These are phyloP conservation scores for Peronospora belbahrii DNA, from an alignment of 352 stramenopile species.

Conservation along the genomic window DNA sequence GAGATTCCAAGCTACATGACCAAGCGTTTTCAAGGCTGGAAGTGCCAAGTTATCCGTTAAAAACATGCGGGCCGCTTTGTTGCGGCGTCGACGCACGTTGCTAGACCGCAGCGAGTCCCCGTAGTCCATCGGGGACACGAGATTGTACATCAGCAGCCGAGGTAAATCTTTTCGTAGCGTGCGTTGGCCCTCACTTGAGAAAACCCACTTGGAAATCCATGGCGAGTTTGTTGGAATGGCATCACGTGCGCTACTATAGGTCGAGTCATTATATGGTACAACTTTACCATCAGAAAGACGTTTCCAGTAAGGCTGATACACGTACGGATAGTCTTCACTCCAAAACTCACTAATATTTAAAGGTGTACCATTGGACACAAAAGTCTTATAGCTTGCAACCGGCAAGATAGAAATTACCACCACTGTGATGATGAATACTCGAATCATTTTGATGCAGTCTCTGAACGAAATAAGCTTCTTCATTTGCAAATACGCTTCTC, in stretches of 20 bases:
- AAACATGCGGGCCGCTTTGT: constrained; percentile 32
- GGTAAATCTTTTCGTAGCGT: constrained; percentile 27
- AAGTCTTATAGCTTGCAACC: constrained; percentile 1
- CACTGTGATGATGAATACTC: not conserved
- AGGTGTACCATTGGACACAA: not conserved
- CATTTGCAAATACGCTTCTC: not conserved
- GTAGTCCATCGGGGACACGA: constrained; percentile 41
- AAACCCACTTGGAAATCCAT: constrained; percentile 27
- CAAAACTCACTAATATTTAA: constrained; percentile 31
- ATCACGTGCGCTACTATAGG: constrained; percentile 8
- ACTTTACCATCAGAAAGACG: constrained; percentile 36
- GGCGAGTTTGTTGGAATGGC: constrained; percentile 19
- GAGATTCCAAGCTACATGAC: constrained; percentile 20
- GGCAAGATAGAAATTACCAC: not conserved
- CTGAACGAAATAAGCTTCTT: constrained; percentile 1
- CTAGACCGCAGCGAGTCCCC: constrained; percentile 26
- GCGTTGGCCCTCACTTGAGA: constrained; percentile 22
- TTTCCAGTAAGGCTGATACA: constrained; percentile 29
- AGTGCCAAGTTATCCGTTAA: constrained; percentile 32
- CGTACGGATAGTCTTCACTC: constrained; percentile 40
- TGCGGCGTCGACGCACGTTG: constrained; percentile 26
- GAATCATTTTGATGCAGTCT: not conserved
- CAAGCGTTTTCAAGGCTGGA: constrained; percentile 30
- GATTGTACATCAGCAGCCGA: constrained; percentile 36
- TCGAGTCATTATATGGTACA: constrained; percentile 21